Base-by-base conservation (phyloP, 345 rosid species). In the Lenwebbia sp. region DNA sequence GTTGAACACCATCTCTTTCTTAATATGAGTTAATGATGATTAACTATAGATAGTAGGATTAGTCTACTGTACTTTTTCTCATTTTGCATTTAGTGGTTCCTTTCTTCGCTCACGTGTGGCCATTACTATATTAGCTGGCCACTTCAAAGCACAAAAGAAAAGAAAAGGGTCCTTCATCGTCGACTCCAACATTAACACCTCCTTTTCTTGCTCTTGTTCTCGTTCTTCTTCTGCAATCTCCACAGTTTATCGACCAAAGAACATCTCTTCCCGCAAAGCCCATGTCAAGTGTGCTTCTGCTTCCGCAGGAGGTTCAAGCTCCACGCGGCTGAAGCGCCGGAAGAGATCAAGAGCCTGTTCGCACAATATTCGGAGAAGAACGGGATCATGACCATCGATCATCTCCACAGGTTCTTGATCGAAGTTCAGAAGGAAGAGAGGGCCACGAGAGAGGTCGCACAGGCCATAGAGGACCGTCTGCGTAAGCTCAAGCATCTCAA, bases 251-350 rank as follows among this genome's bases (percentile, higher is more conserved):
- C 25, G 47, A 4, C 78, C 21, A 37, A 70, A 70, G 78, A 70
- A 17, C 25, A 9, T 22, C 21, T 33, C 4, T 10, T 23, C 12
- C 60, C 10, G 60, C 60, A 3, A 55, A 55, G 23, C n/a, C 25
- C 78, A 82, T 78, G 85, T 28, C 75, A 60, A 83, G 90, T 88
- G 60, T 94, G 94, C 90, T 89, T 92, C 86, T 91, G 94, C 88
- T 92, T 91, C 90, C 89, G 90, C 88, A 90, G 94, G 89, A 91
- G 88, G 85, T 94, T 93, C 90, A 88, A 89, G 88, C 86, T 88
- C 60, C 87, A 88, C 37, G 86, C 33, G 15, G 83, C 88, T 8
- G 95, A 90, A 86, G 91, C 93, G 62, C 94, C 96, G 40, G 60
- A 54, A 21, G 93, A 90, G 37, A 85, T 94, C 62, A 87, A 86